Conservation (phyloP, 139 green algal species). For the Astrephomene gubernaculifera region DNA sequence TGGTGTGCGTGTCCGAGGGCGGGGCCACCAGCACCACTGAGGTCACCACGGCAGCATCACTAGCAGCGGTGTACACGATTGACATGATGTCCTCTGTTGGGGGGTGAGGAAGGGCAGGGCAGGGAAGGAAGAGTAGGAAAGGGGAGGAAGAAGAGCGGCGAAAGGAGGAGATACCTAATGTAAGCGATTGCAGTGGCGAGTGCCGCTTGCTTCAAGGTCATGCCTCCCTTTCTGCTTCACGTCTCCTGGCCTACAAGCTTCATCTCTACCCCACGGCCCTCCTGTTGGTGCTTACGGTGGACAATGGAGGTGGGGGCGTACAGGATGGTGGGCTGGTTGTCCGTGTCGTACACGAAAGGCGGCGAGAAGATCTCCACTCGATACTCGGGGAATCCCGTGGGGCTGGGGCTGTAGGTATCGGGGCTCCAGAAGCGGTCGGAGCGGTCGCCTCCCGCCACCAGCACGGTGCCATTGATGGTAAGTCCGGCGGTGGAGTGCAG, state of each 20-base stretch:
- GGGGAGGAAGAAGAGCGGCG: too few relatives aligned
- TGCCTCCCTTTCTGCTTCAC: too few relatives aligned
- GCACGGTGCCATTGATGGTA: conserved; percentile 47
- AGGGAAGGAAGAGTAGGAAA: too few relatives aligned
- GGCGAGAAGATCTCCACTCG: conserved; percentile 51
- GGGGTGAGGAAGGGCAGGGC: too few relatives aligned
- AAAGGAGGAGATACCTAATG: too few relatives aligned
- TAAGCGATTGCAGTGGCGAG: too few relatives aligned
- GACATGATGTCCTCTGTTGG: conserved; percentile 25
- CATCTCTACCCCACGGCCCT: too few relatives aligned
- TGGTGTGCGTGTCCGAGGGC: conserved; percentile 46
- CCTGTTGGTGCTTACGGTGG: conserved; percentile 32
- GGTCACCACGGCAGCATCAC: conserved; percentile 25
- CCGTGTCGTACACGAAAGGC: conserved; percentile 27
- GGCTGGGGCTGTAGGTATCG: conserved; percentile 9
- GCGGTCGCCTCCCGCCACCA: conserved; percentile 53
- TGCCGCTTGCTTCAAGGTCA: too few relatives aligned
- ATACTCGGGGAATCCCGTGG: conserved; percentile 45
- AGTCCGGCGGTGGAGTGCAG: conserved; percentile 54
- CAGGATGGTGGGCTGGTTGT: conserved; percentile 2
- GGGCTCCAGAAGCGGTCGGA: conserved; percentile 34
- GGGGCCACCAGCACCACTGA: conserved; percentile 46
- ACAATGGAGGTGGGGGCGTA: not conserved
- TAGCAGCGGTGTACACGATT: not conserved
- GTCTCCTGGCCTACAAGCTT: too few relatives aligned